These are phyloP conservation scores for Tetraselmis striata DNA, from an alignment of 139 green algal species.

Conservation along the genomic window DNA sequence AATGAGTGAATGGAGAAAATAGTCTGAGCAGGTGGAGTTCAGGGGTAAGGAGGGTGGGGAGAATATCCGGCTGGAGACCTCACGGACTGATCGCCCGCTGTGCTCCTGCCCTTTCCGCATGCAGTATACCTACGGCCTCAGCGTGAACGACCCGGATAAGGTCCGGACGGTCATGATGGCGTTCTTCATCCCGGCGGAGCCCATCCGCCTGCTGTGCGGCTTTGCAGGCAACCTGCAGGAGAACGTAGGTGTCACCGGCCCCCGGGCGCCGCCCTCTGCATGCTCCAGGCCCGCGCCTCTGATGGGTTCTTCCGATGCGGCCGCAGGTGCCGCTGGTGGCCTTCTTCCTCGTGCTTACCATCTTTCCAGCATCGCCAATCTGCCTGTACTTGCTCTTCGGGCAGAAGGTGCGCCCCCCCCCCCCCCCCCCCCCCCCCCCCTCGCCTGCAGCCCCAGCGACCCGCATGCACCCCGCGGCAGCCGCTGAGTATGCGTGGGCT, in stretches of 20 bases:
- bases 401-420: slow-evolving; percentile 7
- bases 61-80: too few species aligned
- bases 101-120: too few species aligned
- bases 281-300: too few species aligned
- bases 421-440: too few species aligned
- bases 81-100: too few species aligned
- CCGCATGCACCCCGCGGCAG: not conserved
- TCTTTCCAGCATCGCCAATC: slow-evolving; percentile 27
- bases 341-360: slow-evolving; percentile 35
- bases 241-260: slow-evolving; percentile 21
- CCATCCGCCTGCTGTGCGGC: slow-evolving; percentile 29
- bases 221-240: slow-evolving; percentile 52
- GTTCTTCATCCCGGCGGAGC: slow-evolving; percentile 46
- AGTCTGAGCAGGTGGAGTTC: too few species aligned
- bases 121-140: slow-evolving; percentile 36
- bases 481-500: not conserved
- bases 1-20: too few species aligned
- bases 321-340: slow-evolving; percentile 45
- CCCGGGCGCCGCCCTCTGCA: not conserved
- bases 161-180: slow-evolving; percentile 36
- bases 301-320: not conserved
- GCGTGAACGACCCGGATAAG: slow-evolving; percentile 33
- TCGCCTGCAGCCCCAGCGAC: not conserved
- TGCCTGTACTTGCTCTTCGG: slow-evolving; percentile 40
- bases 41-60: too few species aligned